Evolutionary conservation across 108 stramenopile species (phyloP), one percentile per base, ranked within the genome.

Genomic region (Heterococcus sp.): DNA sequence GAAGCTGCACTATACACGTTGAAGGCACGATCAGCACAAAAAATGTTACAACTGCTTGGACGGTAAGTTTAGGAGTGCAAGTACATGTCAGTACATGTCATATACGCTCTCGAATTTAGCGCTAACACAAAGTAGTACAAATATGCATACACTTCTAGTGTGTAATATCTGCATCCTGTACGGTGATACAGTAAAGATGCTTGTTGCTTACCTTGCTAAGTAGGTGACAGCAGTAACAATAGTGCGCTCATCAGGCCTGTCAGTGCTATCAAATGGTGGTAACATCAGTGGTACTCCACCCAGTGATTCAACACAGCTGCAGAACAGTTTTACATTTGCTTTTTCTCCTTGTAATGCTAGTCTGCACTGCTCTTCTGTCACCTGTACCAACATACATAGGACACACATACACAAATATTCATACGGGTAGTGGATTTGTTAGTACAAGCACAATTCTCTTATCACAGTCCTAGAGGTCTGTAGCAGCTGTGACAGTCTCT

Each of bases 261-360:
- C 75, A 26, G 84, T 78, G 31, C 91, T 88, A 70, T 93, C 92
- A 32, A 86, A 85, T 21, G 78, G 71, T 1, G 92, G 91, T 35
- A 95, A 85, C 84, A 96, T 88, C 14, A 83, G 83, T 28, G 94
- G 94, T 32, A 96, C 92, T 11, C 94, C 94, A 21, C 95, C 95
- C 37, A 96, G 87, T 36, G 90, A 86, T 4, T 74, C 37, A 66
- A 93, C 89, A 71, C 86, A 68, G 58, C 75, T 78, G 30, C 85
- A 74, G 11, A 91, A 92, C 64, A 92, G 75, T 0, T 63, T 71
- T n/a, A 83, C 76, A 85, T 94, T 96, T 8, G 66, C 39, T 35
- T 88, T 74, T 71, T 95, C 92, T 33, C 89, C 90, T 63, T 74
- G 63, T 30, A 92, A 37, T 21, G 89, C 85, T 37, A 84, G 74